Evolutionary conservation across 2,329 filamentous ascomycete genomes (phyloP), one percentile per base, ranked within the genome.

Genomic region (Drechslerella coelobrocha): DNA sequence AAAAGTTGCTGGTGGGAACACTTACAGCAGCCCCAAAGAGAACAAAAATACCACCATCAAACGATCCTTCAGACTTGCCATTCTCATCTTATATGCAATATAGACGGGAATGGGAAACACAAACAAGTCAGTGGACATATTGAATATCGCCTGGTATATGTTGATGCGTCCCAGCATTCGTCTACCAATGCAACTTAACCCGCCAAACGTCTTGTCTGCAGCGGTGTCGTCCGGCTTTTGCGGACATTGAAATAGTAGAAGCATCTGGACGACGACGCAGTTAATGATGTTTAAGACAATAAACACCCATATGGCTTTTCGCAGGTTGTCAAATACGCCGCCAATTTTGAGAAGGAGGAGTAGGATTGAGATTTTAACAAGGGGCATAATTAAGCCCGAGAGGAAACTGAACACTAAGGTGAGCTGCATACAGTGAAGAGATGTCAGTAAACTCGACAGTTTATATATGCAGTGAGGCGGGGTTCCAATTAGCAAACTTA

Each of bases 41-140:
- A 69, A 69, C 24, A 69, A 51, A 34, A 69, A 69, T 27, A 69
- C 65, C 17, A 69, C 65, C 65, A 69, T 69, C 52, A 69, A 50
- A n/a, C 65, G 53, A 47, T 69, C 65, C 47, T 69, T 69, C 51
- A 69, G 56, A 39, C 65, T 69, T 43, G 65, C 65, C 65, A 69
- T 69, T 23, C 65, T 55, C 65, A 69, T 69, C 19, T 69, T 69
- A 34, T 69, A 69, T 2, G 65, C 65, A 31, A 69, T 69, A 48
- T 69, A 69, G 45, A 69, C 65, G 26, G 65, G 65, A 17, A 69
- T 69, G 34, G 65, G 65, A 47, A 69, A 69, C 0, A 69, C 65
- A 31, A 69, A 69, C 21, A 69, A 2, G 43, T 69, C 65, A 1
- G 65, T 69, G 14, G 65, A 62, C 65, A 69, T 69, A 24, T 69